A percentile compares a stretch with the other conserved stretches of the same genome.
phyloP scores from a whole-genome alignment of 2,329 filamentous ascomycete species.

The Exutisphaerella laricina region DNA sequence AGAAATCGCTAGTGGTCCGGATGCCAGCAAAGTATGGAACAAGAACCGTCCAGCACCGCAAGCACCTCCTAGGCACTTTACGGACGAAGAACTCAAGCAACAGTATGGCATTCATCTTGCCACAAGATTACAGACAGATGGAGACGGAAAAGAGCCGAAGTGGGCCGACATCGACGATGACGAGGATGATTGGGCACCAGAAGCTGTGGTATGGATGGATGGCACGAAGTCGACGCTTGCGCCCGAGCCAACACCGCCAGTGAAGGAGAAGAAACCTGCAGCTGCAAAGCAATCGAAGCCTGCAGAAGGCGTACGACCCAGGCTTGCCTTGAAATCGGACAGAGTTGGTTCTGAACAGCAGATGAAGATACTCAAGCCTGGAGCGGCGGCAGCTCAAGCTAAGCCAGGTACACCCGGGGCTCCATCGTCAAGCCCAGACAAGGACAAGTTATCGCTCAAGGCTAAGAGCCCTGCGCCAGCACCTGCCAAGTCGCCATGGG shows the following conservation, averaged over 20 bases:
- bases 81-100: slow-evolving; percentile 76
- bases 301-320: slow-evolving; percentile 25
- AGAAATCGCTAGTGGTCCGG: slow-evolving; percentile 50
- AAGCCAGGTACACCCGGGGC: slow-evolving; percentile 42
- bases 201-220: slow-evolving; percentile 82
- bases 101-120: slow-evolving; percentile 84
- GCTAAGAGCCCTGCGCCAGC: slow-evolving; percentile 64
- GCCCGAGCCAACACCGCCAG: slow-evolving; percentile 40
- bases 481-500: slow-evolving; percentile 88
- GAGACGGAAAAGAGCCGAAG: slow-evolving; percentile 67
- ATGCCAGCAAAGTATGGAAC: slow-evolving; percentile 76
- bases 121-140: slow-evolving; percentile 69
- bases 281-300: slow-evolving; percentile 24
- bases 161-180: slow-evolving; percentile 90
- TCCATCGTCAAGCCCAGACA: slow-evolving; percentile 37
- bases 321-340: slow-evolving; percentile 27
- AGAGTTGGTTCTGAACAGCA: slow-evolving; percentile 35
- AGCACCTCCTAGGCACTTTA: slow-evolving; percentile 73
- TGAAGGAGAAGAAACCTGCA: slow-evolving; percentile 17
- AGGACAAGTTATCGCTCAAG: slow-evolving; percentile 61
- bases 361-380: slow-evolving; percentile 48
- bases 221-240: slow-evolving; percentile 75
- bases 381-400: slow-evolving; percentile 34
- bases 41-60: slow-evolving; percentile 68
- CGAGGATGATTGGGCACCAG: slow-evolving; percentile 80